Percentiles rank a stretch among this genome's conserved stretches.
These are phyloP conservation scores for Mentha longifolia DNA, from an alignment of 257 asterid genomes.

Conservation along the genomic window DNA sequence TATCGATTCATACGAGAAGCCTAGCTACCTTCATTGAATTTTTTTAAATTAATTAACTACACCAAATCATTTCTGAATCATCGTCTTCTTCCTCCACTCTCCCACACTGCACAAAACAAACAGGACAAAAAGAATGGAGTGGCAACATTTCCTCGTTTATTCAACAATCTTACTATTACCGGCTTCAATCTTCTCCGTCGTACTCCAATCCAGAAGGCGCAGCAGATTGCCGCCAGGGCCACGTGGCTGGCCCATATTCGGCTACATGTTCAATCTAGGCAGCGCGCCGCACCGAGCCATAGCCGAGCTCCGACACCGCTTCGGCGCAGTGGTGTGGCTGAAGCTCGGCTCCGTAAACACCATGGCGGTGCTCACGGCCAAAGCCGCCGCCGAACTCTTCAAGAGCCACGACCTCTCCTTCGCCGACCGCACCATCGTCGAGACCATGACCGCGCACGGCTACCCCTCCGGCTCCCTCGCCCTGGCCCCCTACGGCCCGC, in stretches of 20 bases:
- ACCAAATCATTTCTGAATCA: background rate
- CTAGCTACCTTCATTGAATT: background rate
- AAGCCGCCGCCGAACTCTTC: slow-evolving; percentile 50
- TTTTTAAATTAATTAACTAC: background rate
- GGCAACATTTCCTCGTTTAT: slow-evolving; percentile 28
- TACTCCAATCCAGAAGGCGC: background rate
- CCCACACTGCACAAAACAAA: background rate
- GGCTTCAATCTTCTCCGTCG: slow-evolving; percentile 23
- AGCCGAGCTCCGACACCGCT: slow-evolving; percentile 34
- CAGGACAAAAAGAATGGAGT: slow-evolving; percentile 34
- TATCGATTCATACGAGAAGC: background rate
- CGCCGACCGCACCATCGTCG: slow-evolving; percentile 45
- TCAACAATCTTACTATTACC: slow-evolving; percentile 29
- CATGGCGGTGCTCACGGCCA: slow-evolving; percentile 44
- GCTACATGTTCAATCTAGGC: slow-evolving; percentile 58
- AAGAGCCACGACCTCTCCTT: slow-evolving; percentile 55
- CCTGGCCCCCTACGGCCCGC: slow-evolving; percentile 47
- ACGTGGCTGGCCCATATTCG: slow-evolving; percentile 55
- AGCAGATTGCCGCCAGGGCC: slow-evolving; percentile 52
- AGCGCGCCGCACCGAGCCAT: slow-evolving; percentile 45
- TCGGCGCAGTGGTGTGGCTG: slow-evolving; percentile 58
- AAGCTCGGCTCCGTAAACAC: slow-evolving; percentile 56
- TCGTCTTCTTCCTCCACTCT: background rate
- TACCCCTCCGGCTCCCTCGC: slow-evolving; percentile 46
- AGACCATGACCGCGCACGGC: slow-evolving; percentile 45